Percentiles rank a stretch among this genome's conserved stretches.
These are phyloP conservation scores for Nakaseomyces delphensis DNA, from an alignment of 1,139 yeast genomes.

Conservation along the genomic window DNA sequence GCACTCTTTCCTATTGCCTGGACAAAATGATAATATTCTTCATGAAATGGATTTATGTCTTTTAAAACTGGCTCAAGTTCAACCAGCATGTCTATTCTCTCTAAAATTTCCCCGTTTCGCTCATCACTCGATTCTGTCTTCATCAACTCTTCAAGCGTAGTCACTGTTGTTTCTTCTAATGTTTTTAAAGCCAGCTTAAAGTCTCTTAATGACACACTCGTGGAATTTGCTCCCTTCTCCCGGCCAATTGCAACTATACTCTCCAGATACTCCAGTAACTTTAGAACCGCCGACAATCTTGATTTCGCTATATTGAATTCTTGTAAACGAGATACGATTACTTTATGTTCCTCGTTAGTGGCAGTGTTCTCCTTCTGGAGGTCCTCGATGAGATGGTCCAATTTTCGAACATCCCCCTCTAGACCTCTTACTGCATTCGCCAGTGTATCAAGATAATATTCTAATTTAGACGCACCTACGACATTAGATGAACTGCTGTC, in stretches of 20 bases:
- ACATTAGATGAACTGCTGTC: neutral
- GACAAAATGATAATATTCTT: conserved; percentile 40
- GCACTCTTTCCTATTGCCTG: conserved; percentile 33
- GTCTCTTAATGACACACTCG: conserved; percentile 18
- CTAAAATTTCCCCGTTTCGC: conserved; percentile 31
- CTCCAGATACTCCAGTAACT: conserved; percentile 38
- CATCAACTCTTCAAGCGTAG: conserved; percentile 32
- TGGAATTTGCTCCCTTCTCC: conserved; percentile 7
- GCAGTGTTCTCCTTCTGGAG: conserved; percentile 15
- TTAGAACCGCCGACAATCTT: conserved; percentile 40
- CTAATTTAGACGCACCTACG: conserved; percentile 39
- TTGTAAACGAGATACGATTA: conserved; percentile 26
- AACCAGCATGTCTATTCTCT: conserved; percentile 39
- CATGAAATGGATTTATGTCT: conserved; percentile 42
- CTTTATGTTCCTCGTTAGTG: conserved; percentile 21
- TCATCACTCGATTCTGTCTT: conserved; percentile 24
- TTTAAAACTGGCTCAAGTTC: conserved; percentile 45
- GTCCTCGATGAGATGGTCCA: conserved; percentile 28
- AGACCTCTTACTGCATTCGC: conserved; percentile 49
- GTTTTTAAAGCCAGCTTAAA: conserved; percentile 38
- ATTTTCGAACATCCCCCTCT: conserved; percentile 40
- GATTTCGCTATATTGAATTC: conserved; percentile 39
- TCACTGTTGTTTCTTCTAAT: conserved; percentile 37
- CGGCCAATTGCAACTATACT: conserved; percentile 27
- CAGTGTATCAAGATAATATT: conserved; percentile 54